These are phyloP conservation scores for Carex arenaria DNA, from an alignment of 202 grass and related monocot genomes.

Conservation along the genomic window DNA sequence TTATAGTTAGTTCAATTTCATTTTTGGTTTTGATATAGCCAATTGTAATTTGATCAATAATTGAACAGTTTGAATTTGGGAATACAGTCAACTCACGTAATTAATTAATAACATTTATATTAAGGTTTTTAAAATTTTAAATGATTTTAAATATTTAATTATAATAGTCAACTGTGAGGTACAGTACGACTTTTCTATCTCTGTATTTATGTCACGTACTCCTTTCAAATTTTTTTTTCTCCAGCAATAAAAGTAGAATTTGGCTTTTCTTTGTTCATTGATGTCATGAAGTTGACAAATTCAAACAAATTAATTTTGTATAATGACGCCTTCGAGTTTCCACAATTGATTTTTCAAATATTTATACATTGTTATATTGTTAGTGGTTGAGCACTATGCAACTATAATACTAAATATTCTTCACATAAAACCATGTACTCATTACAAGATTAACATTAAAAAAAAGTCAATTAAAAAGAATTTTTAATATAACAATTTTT, in stretches of 20 bases:
- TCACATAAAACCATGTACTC: no score
- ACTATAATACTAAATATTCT: no score
- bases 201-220: background rate
- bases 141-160: background rate
- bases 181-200: background rate
- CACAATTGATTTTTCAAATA: background rate
- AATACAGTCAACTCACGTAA: background rate
- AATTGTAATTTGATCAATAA: no score
- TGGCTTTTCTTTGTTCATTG: background rate
- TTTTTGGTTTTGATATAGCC: no score
- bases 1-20: no score
- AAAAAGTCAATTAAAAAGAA: no score
- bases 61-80: background rate
- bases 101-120: background rate
- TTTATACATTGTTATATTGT: no score
- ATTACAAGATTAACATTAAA: no score
- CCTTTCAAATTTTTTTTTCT: no score
- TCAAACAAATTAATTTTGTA: background rate
- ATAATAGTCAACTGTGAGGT: background rate
- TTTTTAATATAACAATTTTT: no score
- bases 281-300: background rate
- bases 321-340: background rate
- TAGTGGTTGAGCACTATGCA: no score
- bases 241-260: background rate
- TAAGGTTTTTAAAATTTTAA: background rate